Evolutionary conservation across 306 rosid species (phyloP).

Genomic region (Castanea crenata): DNA sequence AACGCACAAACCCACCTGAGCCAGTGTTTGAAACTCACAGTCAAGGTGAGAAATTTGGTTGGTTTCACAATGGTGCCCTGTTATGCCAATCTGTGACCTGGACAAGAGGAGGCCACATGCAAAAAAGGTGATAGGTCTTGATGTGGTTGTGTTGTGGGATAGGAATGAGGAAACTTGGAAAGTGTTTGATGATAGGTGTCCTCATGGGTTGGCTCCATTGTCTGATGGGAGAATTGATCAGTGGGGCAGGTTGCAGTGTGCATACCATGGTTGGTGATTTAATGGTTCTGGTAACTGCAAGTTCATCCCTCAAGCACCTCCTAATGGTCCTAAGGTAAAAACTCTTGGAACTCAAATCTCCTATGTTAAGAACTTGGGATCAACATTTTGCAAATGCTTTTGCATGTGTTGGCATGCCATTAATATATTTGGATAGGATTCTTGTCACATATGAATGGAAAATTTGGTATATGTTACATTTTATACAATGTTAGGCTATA

Average conservation of each 20-base stretch:
- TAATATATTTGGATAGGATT: not conserved
- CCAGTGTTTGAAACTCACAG: slow-evolving; percentile 24
- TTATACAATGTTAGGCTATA: not conserved
- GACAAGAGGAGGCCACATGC: slow-evolving; percentile 77
- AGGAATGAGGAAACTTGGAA: slow-evolving; percentile 74
- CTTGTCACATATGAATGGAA: not conserved
- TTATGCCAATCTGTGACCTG: slow-evolving; percentile 82
- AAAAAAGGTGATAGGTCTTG: slow-evolving; percentile 70
- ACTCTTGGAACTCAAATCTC: not conserved
- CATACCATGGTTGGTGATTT: slow-evolving; percentile 94
- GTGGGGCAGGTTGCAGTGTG: slow-evolving; percentile 93
- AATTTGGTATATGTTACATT: not conserved
- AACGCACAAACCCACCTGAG: slow-evolving; percentile 35
- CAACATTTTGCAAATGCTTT: not conserved
- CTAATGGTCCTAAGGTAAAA: slow-evolving; percentile 74
- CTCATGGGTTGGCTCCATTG: slow-evolving; percentile 89
- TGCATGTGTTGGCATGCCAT: not conserved
- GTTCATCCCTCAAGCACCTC: slow-evolving; percentile 84
- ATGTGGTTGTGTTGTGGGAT: slow-evolving; percentile 97
- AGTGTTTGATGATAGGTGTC: slow-evolving; percentile 82
- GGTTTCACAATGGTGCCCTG: slow-evolving; percentile 86
- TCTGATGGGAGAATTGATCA: slow-evolving; percentile 93
- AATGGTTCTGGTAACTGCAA: slow-evolving; percentile 81
- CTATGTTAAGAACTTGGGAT: not conserved
- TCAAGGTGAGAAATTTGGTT: slow-evolving; percentile 51